Percentiles rank a stretch among this genome's conserved stretches.
Conservation (phyloP, 148 eudicot species). For the Camellia lanceoleosa region DNA sequence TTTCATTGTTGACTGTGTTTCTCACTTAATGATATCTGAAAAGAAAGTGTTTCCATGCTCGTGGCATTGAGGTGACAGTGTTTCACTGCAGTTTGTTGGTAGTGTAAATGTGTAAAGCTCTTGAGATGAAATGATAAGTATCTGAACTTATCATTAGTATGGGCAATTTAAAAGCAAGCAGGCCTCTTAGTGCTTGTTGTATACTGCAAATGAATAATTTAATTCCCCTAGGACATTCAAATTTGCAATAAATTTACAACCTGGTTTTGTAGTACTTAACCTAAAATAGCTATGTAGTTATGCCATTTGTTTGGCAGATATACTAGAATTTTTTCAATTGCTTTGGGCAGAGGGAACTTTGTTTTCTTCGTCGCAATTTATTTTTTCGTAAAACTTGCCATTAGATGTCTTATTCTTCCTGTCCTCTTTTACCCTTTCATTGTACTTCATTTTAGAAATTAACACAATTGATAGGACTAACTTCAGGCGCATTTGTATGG, state of each 20-base stretch:
- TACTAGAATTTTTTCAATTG: not conserved
- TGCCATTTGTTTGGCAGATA: not conserved
- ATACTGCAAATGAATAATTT: not conserved
- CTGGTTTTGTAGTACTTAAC: not conserved
- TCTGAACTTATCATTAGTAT: not conserved
- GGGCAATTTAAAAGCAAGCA: too few relatives aligned
- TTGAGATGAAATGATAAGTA: not conserved
- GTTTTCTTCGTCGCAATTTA: not conserved
- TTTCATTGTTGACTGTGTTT: not conserved
- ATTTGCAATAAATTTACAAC: not conserved
- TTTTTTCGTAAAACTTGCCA: too few relatives aligned
- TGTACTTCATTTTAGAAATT: not conserved
- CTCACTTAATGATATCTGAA: not conserved
- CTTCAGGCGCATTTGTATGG: conserved; percentile 81
- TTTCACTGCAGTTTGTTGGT: not conserved
- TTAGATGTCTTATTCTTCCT: not conserved
- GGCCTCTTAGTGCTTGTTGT: not conserved
- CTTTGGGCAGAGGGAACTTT: not conserved
- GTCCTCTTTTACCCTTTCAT: not conserved
- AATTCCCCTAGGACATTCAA: not conserved
- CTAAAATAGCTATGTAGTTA: not conserved
- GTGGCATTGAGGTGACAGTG: not conserved
- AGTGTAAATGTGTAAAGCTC: not conserved
- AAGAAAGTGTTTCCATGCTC: not conserved
- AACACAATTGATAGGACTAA: conserved; percentile 12